Conservation (phyloP, 169 alveolate species). For the Plasmodium vivax region DNA sequence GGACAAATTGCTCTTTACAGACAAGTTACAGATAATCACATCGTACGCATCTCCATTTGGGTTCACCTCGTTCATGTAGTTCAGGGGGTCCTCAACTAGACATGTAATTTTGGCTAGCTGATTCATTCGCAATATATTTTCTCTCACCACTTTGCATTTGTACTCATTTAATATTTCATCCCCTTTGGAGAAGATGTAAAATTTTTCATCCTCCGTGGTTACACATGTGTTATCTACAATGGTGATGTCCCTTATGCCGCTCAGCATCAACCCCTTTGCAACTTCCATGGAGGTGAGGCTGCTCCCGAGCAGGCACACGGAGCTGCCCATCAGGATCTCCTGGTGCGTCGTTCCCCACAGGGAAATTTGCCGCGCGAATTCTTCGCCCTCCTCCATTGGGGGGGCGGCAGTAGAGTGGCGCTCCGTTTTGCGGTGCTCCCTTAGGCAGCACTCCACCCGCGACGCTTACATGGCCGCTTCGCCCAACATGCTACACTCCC, state of each 20-base stretch:
- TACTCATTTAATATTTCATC: slow-evolving; percentile 8
- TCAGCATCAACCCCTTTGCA: slow-evolving; percentile 22
- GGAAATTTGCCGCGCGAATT: slow-evolving; percentile 24
- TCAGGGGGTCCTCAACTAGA: slow-evolving; percentile 6
- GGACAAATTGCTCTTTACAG: slow-evolving; percentile 22
- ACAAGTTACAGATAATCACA: slow-evolving; percentile 25
- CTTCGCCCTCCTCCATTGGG: slow-evolving; percentile 20
- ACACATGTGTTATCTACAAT: slow-evolving; percentile 28
- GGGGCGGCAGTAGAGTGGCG: not conserved
- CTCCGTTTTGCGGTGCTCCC: not conserved
- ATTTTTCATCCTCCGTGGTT: not conserved
- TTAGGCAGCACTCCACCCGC: not conserved
- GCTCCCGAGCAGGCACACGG: slow-evolving; percentile 25
- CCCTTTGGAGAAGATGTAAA: not conserved
- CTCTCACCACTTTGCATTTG: slow-evolving; percentile 18
- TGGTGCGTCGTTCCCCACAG: slow-evolving; percentile 60
- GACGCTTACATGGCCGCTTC: not conserved
- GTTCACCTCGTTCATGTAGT: slow-evolving; percentile 3
- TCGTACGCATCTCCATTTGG: not conserved
- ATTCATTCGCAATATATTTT: slow-evolving; percentile 20
- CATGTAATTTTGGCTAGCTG: slow-evolving; percentile 16
- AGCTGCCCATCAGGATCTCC: slow-evolving; percentile 39
- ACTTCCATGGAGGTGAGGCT: slow-evolving; percentile 15
- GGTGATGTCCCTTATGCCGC: slow-evolving; percentile 14
- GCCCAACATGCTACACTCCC: not conserved